Evolutionary conservation across 2,329 filamentous ascomycete genomes (phyloP), one percentile per base, ranked within the genome.

Genomic region (Trichoderma koningii): DNA sequence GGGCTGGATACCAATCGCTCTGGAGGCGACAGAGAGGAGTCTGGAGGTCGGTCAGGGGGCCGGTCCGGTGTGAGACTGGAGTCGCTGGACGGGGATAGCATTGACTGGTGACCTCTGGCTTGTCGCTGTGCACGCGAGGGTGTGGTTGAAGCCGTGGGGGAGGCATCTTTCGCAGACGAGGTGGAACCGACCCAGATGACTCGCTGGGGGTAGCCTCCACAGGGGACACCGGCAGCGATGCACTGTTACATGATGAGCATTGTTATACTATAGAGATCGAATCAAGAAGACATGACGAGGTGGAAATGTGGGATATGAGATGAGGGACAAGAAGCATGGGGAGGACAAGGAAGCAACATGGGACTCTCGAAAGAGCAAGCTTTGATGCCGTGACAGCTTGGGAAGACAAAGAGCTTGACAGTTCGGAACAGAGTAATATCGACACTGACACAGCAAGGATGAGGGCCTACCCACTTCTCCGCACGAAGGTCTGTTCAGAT

Each of bases 171-270:
- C n/a, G 52, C 45, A 2, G 59, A 66, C 12, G 59, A 59, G n/a
- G 45, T 52, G 26, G 68, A 66, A 2, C 64, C 69, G 0, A 71
- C 66, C 74, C 75, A 76, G 1, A 76, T 69, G 17, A 76, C 70
- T 15, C 74, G 67, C 66, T 73, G 72, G 14, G 73, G 71, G 51
- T 76, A 76, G 5, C 72, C 74, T 42, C 72, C 73, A 48, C 75
- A 76, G 1, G 63, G 19, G 9, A 75, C 44, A 1, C 71, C 73
- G 3, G 73, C 71, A 55, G 74, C 63, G n/a, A 70, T 66, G 55
- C 71, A 73, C 5, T 71, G 70, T 14, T 23, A 63, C 50, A 55
- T 26, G 26, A 19, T 63, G 66, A 65, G 53, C 56, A 45, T 61
- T 38, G 26, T 21, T 21, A 21, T 38, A 3, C 12, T 38, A 14